Evolutionary conservation across 805 yeast species (phyloP).

Genomic region (Cyberlindnera nakhonratchasimensis): DNA sequence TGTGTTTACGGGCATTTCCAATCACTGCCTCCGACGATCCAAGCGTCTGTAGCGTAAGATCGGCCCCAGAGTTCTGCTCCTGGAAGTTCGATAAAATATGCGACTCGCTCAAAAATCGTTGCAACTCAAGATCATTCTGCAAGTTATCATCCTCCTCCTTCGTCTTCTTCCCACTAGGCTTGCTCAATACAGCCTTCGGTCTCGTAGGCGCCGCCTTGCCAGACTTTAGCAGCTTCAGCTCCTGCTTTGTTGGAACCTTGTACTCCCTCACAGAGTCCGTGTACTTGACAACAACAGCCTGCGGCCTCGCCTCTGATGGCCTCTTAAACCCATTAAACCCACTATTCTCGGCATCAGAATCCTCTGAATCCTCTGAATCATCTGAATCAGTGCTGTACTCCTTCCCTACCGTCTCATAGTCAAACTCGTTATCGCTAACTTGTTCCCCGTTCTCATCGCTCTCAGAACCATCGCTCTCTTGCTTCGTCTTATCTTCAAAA

Average conservation of each 20-base stretch:
- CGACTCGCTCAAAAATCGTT: constrained; percentile 66
- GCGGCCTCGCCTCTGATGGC: background rate
- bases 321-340: too few relatives aligned
- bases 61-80: constrained; percentile 48
- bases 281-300: constrained; percentile 36
- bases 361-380: constrained; percentile 25
- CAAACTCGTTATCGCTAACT: too few relatives aligned
- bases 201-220: constrained; percentile 53
- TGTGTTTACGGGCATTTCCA: constrained; percentile 66
- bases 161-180: constrained; percentile 12
- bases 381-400: background rate
- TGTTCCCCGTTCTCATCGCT: too few relatives aligned
- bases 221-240: constrained; percentile 49
- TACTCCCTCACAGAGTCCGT: constrained; percentile 33
- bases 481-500: constrained; percentile 42
- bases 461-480: constrained; percentile 1
- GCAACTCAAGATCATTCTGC: constrained; percentile 69
- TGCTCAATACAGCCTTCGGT: constrained; percentile 5
- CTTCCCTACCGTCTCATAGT: background rate
- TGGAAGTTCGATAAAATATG: constrained; percentile 50
- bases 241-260: constrained; percentile 40
- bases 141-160: constrained; percentile 49
- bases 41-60: constrained; percentile 57
- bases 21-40: constrained; percentile 40
- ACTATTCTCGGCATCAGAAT: constrained; percentile 18